Conservation (phyloP, 176 grass and related monocot species). For the Hsuehochloa calcarea region DNA sequence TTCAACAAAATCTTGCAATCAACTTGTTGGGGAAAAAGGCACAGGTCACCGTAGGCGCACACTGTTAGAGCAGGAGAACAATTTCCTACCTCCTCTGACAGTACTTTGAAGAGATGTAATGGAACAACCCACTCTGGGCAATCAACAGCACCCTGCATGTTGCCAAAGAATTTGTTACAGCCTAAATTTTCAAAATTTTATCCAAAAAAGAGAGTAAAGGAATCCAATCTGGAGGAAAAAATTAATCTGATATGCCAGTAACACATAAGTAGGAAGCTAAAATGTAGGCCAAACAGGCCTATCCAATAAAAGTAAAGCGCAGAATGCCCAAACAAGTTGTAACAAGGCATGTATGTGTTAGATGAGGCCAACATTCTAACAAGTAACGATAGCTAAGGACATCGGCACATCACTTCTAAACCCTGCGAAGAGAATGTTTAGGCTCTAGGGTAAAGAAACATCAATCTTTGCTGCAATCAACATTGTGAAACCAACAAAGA, state of each 20-base stretch:
- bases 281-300: not conserved
- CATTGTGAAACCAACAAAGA: not conserved
- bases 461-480: not conserved
- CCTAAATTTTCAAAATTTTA: not conserved
- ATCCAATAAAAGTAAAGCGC: not conserved
- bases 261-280: not conserved
- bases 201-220: not conserved
- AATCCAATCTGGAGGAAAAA: not conserved
- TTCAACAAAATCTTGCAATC: not conserved
- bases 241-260: not conserved
- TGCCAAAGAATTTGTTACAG: conserved; percentile 5
- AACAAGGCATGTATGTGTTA: not conserved
- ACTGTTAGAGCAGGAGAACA: conserved; percentile 10
- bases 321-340: not conserved
- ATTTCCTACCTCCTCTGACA: conserved; percentile 78
- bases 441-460: not conserved
- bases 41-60: not conserved
- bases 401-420: not conserved
- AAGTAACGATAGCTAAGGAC: not conserved
- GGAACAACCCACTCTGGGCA: conserved; percentile 98
- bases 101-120: conserved; percentile 81
- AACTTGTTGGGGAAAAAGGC: not conserved
- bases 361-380: not conserved
- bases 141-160: conserved; percentile 86
- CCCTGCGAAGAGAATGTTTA: not conserved